These are phyloP conservation scores for Neoscytalidium dimidiatum DNA, from an alignment of 2,329 filamentous ascomycete genomes.

Conservation along the genomic window DNA sequence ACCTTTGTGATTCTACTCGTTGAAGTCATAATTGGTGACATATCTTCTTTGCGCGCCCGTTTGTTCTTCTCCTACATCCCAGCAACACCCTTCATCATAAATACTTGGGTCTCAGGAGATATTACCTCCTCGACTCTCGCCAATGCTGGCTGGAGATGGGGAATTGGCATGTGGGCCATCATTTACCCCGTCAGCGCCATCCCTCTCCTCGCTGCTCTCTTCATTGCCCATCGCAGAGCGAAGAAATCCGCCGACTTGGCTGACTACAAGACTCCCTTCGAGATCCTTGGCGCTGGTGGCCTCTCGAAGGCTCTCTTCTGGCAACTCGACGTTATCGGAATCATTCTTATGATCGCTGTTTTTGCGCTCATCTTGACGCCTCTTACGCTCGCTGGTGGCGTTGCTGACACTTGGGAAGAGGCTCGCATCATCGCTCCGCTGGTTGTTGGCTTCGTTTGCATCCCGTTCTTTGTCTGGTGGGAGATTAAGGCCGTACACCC, in stretches of 20 bases:
- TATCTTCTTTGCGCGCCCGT: slow-evolving; percentile 63
- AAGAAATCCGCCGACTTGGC: slow-evolving; percentile 52
- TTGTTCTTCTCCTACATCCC: slow-evolving; percentile 68
- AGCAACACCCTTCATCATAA: slow-evolving; percentile 58
- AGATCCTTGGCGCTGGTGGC: slow-evolving; percentile 42
- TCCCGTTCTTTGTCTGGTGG: slow-evolving; percentile 57
- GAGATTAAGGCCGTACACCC: slow-evolving; percentile 54
- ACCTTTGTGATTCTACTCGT: slow-evolving; percentile 63
- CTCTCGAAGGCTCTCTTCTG: slow-evolving; percentile 53
- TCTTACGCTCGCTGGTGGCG: slow-evolving; percentile 58
- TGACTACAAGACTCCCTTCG: slow-evolving; percentile 46
- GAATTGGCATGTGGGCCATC: slow-evolving; percentile 61
- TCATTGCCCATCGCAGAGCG: slow-evolving; percentile 55
- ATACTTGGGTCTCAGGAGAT: slow-evolving; percentile 65
- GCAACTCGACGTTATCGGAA: slow-evolving; percentile 56
- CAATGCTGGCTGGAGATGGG: slow-evolving; percentile 61
- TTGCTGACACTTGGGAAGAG: slow-evolving; percentile 50
- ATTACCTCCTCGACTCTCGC: slow-evolving; percentile 54
- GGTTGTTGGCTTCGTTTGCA: slow-evolving; percentile 51
- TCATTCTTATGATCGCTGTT: slow-evolving; percentile 48
- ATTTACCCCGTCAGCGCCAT: slow-evolving; percentile 60
- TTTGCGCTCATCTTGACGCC: slow-evolving; percentile 54
- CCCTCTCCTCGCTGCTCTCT: slow-evolving; percentile 57
- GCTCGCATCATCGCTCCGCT: slow-evolving; percentile 56
- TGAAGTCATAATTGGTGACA: slow-evolving; percentile 65